Percentiles rank a stretch among this genome's conserved stretches.
Evolutionary conservation across 495 filamentous ascomycete genomes (phyloP).

Genomic region (Penicillium diatomitis): DNA sequence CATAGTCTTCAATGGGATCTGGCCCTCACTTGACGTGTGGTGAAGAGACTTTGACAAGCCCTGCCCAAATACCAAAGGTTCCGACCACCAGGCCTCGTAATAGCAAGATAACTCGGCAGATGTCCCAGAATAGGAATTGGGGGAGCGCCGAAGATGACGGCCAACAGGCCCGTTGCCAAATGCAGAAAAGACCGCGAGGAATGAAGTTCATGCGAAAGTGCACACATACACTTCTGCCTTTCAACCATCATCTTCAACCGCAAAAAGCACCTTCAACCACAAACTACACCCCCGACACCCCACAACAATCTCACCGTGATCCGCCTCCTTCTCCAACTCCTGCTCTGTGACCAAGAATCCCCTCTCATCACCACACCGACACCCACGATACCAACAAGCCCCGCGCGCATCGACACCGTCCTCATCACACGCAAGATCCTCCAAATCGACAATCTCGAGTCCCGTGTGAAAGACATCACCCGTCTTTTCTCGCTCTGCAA

Average conservation of each 20-base stretch:
- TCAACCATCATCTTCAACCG: constrained; percentile 13
- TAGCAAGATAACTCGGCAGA: too few relatives aligned
- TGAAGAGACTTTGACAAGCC: too few relatives aligned
- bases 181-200: too few relatives aligned
- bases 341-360: constrained; percentile 62
- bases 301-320: constrained; percentile 61
- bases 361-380: constrained; percentile 70
- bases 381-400: constrained; percentile 55
- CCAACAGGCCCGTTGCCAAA: too few relatives aligned
- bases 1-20: too few relatives aligned
- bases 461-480: constrained; percentile 51
- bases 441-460: constrained; percentile 73
- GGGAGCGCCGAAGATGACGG: too few relatives aligned
- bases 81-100: too few relatives aligned
- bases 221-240: neutral
- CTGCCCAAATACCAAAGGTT: too few relatives aligned
- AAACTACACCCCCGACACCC: constrained; percentile 77
- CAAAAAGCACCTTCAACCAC: constrained; percentile 55
- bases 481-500: constrained; percentile 17
- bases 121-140: too few relatives aligned
- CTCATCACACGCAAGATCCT: constrained; percentile 58
- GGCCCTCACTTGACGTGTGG: too few relatives aligned
- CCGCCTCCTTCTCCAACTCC: constrained; percentile 56
- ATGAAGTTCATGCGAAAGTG: too few relatives aligned
- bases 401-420: constrained; percentile 2